Percentiles rank a stretch among this genome's conserved stretches.
Conservation (phyloP, 2,329 filamentous ascomycete genomes). For the Colletotrichum sp. region DNA sequence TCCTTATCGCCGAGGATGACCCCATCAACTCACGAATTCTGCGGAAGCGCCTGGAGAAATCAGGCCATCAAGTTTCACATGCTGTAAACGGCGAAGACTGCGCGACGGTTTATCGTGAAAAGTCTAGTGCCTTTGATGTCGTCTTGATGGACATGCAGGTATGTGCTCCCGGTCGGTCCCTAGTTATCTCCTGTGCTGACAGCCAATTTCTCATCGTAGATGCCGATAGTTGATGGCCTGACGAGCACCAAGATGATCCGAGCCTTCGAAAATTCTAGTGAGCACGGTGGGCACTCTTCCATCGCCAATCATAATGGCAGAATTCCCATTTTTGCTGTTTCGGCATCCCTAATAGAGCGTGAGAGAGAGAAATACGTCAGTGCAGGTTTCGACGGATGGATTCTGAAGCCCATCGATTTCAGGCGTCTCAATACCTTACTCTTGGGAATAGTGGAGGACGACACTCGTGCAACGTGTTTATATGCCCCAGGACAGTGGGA, state of each 20-base stretch:
- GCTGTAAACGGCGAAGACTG: constrained; percentile 89
- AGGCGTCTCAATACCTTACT: constrained; percentile 73
- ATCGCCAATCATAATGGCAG: constrained; percentile 66
- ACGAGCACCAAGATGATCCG: constrained; percentile 85
- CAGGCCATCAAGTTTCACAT: constrained; percentile 73
- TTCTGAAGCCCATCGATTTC: constrained; percentile 87
- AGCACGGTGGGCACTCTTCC: constrained; percentile 57
- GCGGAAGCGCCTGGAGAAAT: constrained; percentile 78
- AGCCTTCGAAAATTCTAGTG: constrained; percentile 64
- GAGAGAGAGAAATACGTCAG: constrained; percentile 73
- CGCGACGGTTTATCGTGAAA: constrained; percentile 70
- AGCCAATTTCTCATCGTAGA: constrained; percentile 52
- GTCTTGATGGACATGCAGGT: constrained; percentile 95
- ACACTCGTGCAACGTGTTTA: constrained; percentile 63
- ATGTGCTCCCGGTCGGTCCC: constrained; percentile 31
- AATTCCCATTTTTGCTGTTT: constrained; percentile 85
- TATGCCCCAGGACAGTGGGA: constrained; percentile 82
- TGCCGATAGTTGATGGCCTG: constrained; percentile 90
- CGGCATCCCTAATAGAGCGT: constrained; percentile 78
- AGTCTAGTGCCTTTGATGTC: constrained; percentile 70
- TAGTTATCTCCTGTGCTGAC: not conserved
- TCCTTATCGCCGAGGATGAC: constrained; percentile 87
- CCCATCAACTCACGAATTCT: constrained; percentile 86
- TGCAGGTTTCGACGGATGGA: constrained; percentile 89
- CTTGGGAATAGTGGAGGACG: constrained; percentile 68